These are phyloP conservation scores for Plectranthus barbatus DNA, from an alignment of 257 asterid genomes.

Conservation along the genomic window DNA sequence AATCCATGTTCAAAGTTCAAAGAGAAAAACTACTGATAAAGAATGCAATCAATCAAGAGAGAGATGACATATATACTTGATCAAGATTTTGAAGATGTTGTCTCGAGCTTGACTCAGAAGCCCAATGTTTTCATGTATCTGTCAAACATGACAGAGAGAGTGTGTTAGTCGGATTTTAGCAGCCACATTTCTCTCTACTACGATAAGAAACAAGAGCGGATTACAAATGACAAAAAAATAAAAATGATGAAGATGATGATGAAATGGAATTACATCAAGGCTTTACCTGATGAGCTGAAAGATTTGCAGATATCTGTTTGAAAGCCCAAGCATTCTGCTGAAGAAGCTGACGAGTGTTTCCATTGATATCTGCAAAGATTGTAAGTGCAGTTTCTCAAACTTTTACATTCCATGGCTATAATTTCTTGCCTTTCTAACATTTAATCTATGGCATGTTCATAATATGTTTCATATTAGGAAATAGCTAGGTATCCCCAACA, in stretches of 20 bases:
- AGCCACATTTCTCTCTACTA: not conserved
- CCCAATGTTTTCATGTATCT: slow-evolving; percentile 64
- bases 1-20: no score
- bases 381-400: not conserved
- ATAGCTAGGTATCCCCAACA: no score
- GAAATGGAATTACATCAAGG: not conserved
- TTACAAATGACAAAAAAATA: not conserved
- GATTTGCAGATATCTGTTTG: slow-evolving; percentile 64
- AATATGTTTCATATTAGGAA: no score
- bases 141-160: slow-evolving; percentile 17
- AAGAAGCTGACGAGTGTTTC: slow-evolving; percentile 55
- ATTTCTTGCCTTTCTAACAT: not conserved
- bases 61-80: slow-evolving; percentile 43
- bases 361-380: slow-evolving; percentile 30
- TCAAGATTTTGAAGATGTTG: slow-evolving; percentile 53
- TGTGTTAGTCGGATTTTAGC: not conserved
- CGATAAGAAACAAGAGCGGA: not conserved
- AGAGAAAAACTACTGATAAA: not conserved
- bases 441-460: no score
- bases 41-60: not conserved
- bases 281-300: slow-evolving; percentile 51
- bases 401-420: not conserved
- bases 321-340: slow-evolving; percentile 62
- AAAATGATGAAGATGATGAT: not conserved
- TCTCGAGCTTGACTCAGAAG: slow-evolving; percentile 73